phyloP scores from a whole-genome alignment of 2,329 filamentous ascomycete genomes.

The Cadophora sp. region DNA sequence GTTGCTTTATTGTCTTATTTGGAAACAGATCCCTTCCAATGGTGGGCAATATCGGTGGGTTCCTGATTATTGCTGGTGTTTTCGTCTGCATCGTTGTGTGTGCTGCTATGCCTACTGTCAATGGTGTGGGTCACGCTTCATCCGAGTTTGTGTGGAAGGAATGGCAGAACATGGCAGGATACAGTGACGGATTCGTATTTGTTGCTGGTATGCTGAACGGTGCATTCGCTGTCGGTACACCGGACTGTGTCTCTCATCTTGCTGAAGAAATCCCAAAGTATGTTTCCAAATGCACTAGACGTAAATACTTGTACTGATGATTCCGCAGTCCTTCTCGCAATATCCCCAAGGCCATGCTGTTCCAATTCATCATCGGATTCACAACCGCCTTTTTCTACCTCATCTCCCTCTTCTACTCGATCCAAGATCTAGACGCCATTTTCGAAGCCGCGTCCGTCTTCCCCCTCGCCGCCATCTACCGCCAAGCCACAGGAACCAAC shows the following conservation, averaged over 20 bases:
- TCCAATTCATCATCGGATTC: conserved; percentile 56
- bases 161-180: conserved; percentile 51
- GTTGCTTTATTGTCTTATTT: conserved; percentile 54
- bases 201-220: conserved; percentile 60
- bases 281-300: conserved; percentile 74
- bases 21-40: conserved; percentile 57
- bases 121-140: conserved; percentile 48
- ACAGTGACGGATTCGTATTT: conserved; percentile 61
- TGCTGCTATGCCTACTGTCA: conserved; percentile 57
- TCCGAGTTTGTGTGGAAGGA: conserved; percentile 50
- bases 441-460: conserved; percentile 57
- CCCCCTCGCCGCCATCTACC: conserved; percentile 71
- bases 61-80: conserved; percentile 57
- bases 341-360: conserved; percentile 57
- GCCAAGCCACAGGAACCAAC: conserved; percentile 59
- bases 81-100: conserved; percentile 61
- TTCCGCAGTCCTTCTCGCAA: conserved; percentile 50
- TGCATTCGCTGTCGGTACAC: conserved; percentile 70
- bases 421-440: conserved; percentile 59
- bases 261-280: conserved; percentile 67
- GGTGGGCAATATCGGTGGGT: conserved; percentile 58
- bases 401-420: conserved; percentile 61
- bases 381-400: conserved; percentile 58
- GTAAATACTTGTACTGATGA: conserved; percentile 17
- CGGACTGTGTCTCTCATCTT: conserved; percentile 69